Percentiles rank a stretch among this genome's conserved stretches.
Conservation (phyloP, 495 filamentous ascomycete species). For the Staphylotrichum tortipilum region DNA sequence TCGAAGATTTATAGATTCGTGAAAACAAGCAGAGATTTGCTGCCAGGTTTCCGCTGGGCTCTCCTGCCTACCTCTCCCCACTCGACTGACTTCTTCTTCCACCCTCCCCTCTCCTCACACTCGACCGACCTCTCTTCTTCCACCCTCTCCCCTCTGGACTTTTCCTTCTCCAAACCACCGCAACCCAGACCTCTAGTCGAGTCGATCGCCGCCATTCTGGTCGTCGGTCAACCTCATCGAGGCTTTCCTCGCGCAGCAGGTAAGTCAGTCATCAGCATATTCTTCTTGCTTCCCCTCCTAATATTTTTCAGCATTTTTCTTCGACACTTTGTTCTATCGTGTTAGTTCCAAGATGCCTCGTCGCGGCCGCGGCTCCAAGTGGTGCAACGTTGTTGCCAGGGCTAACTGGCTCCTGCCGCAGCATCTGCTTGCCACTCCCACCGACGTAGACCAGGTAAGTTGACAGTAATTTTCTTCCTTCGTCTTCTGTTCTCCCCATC, state of each 20-base stretch:
- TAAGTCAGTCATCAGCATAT: neutral
- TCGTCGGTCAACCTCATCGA: neutral
- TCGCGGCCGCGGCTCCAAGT: neutral
- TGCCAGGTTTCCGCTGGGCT: too few relatives aligned
- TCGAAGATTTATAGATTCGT: too few relatives aligned
- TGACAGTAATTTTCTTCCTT: neutral
- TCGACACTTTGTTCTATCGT: neutral
- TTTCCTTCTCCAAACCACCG: neutral
- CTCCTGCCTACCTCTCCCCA: too few relatives aligned
- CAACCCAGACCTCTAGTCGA: neutral
- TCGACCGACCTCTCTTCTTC: neutral
- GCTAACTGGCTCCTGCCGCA: neutral
- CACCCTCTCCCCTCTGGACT: neutral
- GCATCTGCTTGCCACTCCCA: neutral
- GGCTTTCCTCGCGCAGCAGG: neutral
- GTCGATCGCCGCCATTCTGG: neutral
- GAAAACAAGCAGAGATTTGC: too few relatives aligned
- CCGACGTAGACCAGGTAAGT: neutral
- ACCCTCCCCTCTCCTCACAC: neutral
- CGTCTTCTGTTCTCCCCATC: neutral
- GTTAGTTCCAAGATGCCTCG: too few relatives aligned
- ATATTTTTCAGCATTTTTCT: neutral
- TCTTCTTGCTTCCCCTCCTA: neutral
- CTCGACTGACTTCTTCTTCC: neutral
- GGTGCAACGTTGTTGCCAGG: neutral